Evolutionary conservation across 1,139 yeast genomes (phyloP).

Genomic region (Kodamaea ohmeri): DNA sequence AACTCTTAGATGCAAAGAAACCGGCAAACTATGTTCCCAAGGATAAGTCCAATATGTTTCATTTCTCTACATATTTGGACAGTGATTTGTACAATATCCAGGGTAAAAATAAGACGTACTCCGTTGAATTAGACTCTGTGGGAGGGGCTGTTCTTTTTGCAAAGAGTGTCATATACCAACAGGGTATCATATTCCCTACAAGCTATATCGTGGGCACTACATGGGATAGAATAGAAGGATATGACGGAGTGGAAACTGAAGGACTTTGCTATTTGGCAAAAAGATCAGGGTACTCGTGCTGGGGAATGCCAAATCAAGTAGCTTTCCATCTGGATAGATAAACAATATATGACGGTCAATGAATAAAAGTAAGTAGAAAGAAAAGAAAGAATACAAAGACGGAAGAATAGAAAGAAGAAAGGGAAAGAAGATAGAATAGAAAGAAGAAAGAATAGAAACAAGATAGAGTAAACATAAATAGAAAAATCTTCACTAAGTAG

Average conservation of each 20-base stretch:
- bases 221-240: slow-evolving; percentile 49
- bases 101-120: slow-evolving; percentile 18
- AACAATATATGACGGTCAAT: too few species aligned
- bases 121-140: slow-evolving; percentile 42
- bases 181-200: slow-evolving; percentile 47
- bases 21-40: slow-evolving; percentile 41
- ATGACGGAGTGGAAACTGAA: slow-evolving; percentile 54
- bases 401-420: too few species aligned
- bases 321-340: slow-evolving; percentile 21
- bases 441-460: too few species aligned
- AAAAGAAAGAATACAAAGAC: too few species aligned
- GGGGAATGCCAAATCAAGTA: slow-evolving; percentile 41
- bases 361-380: too few species aligned
- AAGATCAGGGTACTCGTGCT: slow-evolving; percentile 43
- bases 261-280: slow-evolving; percentile 50
- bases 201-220: slow-evolving; percentile 45
- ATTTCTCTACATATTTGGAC: slow-evolving; percentile 27
- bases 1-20: slow-evolving; percentile 29
- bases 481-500: too few species aligned
- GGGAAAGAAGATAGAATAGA: too few species aligned
- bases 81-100: slow-evolving; percentile 15
- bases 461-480: too few species aligned
- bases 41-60: slow-evolving; percentile 32
- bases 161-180: slow-evolving; percentile 39
- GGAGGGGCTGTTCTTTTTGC: slow-evolving; percentile 50